A percentile compares a stretch with the other conserved stretches of the same genome.
Evolutionary conservation across 192 early-diverging fungal genomes (phyloP).

Genomic region (Lobosporangium transversale): DNA sequence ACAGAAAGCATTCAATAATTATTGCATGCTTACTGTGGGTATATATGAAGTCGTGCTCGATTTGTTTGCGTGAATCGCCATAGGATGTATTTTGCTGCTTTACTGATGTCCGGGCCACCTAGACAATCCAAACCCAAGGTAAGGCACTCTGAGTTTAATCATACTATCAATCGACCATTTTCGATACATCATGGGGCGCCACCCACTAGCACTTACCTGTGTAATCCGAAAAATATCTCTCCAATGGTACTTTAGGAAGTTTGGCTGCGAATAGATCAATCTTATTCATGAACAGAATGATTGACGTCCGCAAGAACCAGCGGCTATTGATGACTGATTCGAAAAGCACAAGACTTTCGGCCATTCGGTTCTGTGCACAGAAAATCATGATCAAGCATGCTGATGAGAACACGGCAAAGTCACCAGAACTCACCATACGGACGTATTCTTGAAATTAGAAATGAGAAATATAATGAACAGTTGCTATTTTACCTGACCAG

Average conservation of each 20-base stretch:
- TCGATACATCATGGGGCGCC: too few species aligned
- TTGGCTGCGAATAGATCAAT: constrained; percentile 90
- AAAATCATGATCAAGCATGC: background rate
- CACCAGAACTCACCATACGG: too few species aligned
- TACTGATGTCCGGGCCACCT: constrained; percentile 71
- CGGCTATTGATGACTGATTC: constrained; percentile 92
- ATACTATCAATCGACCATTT: too few species aligned
- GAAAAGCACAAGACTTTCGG: constrained; percentile 89
- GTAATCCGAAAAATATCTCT: constrained; percentile 91
- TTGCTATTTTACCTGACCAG: constrained; percentile 60
- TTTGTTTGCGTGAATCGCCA: constrained; percentile 91
- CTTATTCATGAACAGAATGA: constrained; percentile 96
- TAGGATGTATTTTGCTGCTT: constrained; percentile 88
- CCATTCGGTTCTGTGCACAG: constrained; percentile 84
- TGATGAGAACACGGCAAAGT: background rate
- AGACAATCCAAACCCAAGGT: too few species aligned
- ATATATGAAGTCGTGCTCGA: constrained; percentile 71
- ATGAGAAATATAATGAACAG: background rate
- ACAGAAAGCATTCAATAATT: too few species aligned
- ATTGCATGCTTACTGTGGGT: constrained; percentile 85
- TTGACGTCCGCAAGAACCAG: constrained; percentile 92
- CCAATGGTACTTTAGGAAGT: constrained; percentile 77
- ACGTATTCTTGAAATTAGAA: background rate
- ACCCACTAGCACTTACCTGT: constrained; percentile 39
- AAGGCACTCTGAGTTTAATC: too few species aligned